Conservation (phyloP, 1,284 basidiomycete species). For the Hypsizygus ulmarius region DNA sequence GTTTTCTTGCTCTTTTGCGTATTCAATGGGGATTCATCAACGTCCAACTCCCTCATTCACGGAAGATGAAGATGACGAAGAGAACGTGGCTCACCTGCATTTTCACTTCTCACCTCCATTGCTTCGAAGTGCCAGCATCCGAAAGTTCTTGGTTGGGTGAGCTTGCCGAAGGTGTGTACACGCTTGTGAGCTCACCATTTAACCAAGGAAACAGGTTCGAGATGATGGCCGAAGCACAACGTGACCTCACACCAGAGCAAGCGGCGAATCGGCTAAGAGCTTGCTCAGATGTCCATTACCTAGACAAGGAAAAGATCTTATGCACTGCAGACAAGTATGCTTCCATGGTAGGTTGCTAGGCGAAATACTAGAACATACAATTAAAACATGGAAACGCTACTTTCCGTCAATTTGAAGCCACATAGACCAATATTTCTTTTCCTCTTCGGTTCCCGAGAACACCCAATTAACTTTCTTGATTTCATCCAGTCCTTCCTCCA, state of each 20-base stretch:
- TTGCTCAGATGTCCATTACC: conserved; percentile 38
- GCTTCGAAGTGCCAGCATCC: conserved; percentile 77
- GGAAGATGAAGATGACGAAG: conserved; percentile 37
- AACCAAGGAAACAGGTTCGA: conserved; percentile 62
- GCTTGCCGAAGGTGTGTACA: conserved; percentile 21
- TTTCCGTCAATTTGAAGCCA: conserved; percentile 74
- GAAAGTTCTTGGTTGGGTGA: conserved; percentile 91
- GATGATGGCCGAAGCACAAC: conserved; percentile 88
- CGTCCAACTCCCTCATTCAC: conserved; percentile 47
- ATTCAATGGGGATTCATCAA: conserved; percentile 96
- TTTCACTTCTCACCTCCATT: conserved; percentile 90
- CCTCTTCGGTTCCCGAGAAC: conserved; percentile 74
- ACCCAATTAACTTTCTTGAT: conserved; percentile 76
- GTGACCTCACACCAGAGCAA: conserved; percentile 90
- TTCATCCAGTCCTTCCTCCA: conserved; percentile 73
- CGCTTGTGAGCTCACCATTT: neutral
- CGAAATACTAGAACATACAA: neutral
- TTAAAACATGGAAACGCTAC: conserved; percentile 17
- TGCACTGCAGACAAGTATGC: neutral
- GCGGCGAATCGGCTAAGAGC: conserved; percentile 65
- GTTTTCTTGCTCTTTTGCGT: conserved; percentile 86
- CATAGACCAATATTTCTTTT: conserved; percentile 70
- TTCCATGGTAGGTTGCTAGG: neutral
- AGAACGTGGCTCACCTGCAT: conserved; percentile 78
- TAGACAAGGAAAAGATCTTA: conserved; percentile 18